phyloP scores from a whole-genome alignment of 2,329 filamentous ascomycete species.

The Apiospora sp. region DNA sequence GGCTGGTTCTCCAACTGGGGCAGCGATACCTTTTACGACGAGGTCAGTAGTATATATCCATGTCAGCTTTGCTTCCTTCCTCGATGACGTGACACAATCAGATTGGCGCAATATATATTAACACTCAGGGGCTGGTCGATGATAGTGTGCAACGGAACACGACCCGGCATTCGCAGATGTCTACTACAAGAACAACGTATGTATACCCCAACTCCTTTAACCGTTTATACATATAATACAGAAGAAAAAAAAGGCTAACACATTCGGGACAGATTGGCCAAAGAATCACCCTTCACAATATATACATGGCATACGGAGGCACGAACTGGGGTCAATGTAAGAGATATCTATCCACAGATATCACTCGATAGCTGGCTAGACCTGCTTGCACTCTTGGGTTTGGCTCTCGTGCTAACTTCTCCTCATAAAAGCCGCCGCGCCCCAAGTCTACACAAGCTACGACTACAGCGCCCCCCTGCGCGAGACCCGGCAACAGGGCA shows the following conservation, averaged over 20 bases:
- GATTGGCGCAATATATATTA: neutral
- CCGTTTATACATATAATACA: too few relatives aligned
- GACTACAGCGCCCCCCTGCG: slow-evolving; percentile 57
- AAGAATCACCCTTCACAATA: slow-evolving; percentile 53
- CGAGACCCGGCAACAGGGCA: slow-evolving; percentile 60
- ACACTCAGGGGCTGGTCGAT: neutral
- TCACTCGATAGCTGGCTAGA: neutral
- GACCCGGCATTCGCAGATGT: slow-evolving; percentile 59
- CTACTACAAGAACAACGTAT: slow-evolving; percentile 62
- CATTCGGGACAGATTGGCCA: slow-evolving; percentile 49
- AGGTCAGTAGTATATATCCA: slow-evolving; percentile 32
- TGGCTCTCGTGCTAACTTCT: too few relatives aligned
- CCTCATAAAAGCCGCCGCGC: slow-evolving; percentile 52
- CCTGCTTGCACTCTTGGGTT: neutral
- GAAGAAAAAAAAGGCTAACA: too few relatives aligned
- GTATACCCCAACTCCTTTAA: neutral
- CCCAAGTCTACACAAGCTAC: slow-evolving; percentile 57
- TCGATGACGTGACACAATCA: too few relatives aligned
- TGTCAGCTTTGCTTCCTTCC: neutral
- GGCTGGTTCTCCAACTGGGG: slow-evolving; percentile 64
- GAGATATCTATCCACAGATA: neutral
- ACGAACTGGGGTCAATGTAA: slow-evolving; percentile 62
- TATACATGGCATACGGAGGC: slow-evolving; percentile 63
- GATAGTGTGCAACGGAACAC: slow-evolving; percentile 32
- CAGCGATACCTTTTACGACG: slow-evolving; percentile 57